phyloP scores from a whole-genome alignment of 108 stramenopile species.

The Nannochloropsis salina region DNA sequence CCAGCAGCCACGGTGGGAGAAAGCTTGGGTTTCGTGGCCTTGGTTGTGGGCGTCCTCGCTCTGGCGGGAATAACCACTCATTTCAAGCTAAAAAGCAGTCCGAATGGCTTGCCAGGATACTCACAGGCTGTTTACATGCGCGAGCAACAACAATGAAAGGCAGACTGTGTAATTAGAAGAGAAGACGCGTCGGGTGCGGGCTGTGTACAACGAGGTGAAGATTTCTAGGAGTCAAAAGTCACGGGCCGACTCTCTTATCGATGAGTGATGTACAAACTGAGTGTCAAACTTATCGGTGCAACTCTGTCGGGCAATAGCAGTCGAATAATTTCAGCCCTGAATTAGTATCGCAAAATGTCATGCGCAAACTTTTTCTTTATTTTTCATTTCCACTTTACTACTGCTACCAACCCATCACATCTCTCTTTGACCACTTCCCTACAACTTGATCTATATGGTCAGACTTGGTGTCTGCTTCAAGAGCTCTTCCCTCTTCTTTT shows the following conservation, averaged over 20 bases:
- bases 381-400: background rate
- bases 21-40: constrained; percentile 14
- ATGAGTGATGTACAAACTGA: too few species aligned
- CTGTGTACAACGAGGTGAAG: too few species aligned
- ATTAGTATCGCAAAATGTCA: too few species aligned
- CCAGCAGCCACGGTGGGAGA: background rate
- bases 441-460: background rate
- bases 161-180: background rate
- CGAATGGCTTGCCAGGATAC: background rate
- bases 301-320: too few species aligned
- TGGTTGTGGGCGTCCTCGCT: background rate
- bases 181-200: too few species aligned
- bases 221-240: too few species aligned
- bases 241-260: too few species aligned
- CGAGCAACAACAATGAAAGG: constrained; percentile 8
- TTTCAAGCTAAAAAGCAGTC: background rate
- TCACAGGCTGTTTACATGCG: constrained; percentile 10
- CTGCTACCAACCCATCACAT: background rate
- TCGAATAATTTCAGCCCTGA: too few species aligned
- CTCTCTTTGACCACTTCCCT: background rate
- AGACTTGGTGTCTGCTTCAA: background rate
- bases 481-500: background rate
- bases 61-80: background rate
- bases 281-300: too few species aligned
- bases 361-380: background rate